These are phyloP conservation scores for Trametes cingulata DNA, from an alignment of 768 basidiomycete species.

Conservation along the genomic window DNA sequence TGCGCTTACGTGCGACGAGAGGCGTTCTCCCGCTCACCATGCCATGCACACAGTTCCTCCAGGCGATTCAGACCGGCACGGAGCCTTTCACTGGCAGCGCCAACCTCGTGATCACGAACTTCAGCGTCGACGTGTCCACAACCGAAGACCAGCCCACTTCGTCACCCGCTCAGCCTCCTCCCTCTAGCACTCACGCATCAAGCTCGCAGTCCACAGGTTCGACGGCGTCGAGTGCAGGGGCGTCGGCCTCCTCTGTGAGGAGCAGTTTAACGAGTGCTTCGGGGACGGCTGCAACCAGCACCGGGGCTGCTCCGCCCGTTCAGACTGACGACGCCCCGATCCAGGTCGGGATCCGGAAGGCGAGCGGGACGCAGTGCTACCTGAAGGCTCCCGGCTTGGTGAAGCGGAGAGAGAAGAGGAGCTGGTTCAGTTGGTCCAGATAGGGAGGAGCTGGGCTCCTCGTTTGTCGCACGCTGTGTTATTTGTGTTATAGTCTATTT, in stretches of 20 bases:
- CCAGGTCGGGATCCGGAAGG: not conserved
- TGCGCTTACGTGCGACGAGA: too few relatives aligned
- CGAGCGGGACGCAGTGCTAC: constrained; percentile 4
- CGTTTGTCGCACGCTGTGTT: not conserved
- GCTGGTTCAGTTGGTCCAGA: not conserved
- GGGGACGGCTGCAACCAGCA: not conserved
- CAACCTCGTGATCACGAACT: constrained; percentile 42
- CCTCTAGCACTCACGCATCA: not conserved
- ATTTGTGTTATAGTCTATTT: not conserved
- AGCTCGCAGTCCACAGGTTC: not conserved
- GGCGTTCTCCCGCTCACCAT: too few relatives aligned
- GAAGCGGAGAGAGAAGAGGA: not conserved
- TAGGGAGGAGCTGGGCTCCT: not conserved
- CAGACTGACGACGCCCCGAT: not conserved
- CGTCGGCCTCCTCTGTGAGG: not conserved
- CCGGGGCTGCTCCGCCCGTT: not conserved
- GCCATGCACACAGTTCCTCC: constrained; percentile 44
- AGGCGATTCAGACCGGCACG: constrained; percentile 56
- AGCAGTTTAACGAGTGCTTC: not conserved
- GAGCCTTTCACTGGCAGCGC: constrained; percentile 57
- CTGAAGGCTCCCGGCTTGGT: not conserved
- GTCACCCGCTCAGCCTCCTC: not conserved
- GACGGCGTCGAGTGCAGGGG: not conserved
- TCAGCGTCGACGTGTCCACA: constrained; percentile 37
- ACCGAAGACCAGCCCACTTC: not conserved